Evolutionary conservation across 768 basidiomycete genomes (phyloP).

Genomic region (Pleurotus giganteus): DNA sequence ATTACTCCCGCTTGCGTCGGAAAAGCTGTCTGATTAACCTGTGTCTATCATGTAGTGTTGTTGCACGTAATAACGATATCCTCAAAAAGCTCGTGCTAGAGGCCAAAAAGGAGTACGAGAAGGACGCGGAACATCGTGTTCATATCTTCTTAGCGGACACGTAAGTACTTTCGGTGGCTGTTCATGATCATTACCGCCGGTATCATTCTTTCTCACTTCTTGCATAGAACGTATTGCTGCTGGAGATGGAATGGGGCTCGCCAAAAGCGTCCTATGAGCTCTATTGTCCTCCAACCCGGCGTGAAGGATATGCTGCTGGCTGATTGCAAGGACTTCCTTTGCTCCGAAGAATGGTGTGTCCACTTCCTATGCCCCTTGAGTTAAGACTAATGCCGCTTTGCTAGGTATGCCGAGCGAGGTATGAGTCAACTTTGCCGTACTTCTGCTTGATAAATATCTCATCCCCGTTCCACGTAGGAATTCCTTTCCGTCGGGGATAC

Average conservation of each 20-base stretch:
- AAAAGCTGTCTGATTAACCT: neutral
- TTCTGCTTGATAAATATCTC: conserved; percentile 16
- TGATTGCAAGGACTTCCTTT: conserved; percentile 83
- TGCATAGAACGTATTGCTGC: conserved; percentile 64
- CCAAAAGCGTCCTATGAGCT: conserved; percentile 88
- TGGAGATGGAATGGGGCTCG: conserved; percentile 91
- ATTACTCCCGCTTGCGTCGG: conserved; percentile 15
- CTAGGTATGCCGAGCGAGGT: conserved; percentile 91
- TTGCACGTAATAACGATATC: conserved; percentile 85
- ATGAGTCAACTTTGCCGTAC: conserved; percentile 19
- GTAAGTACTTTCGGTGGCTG: conserved; percentile 44
- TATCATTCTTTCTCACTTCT: conserved; percentile 10
- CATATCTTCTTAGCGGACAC: conserved; percentile 89
- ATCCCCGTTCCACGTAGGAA: conserved; percentile 45
- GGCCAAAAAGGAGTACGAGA: conserved; percentile 87
- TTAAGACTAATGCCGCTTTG: conserved; percentile 17
- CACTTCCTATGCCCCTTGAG: conserved; percentile 12
- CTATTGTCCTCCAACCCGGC: conserved; percentile 87
- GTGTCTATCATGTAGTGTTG: conserved; percentile 50
- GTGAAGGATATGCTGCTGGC: conserved; percentile 89
- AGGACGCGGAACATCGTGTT: conserved; percentile 87
- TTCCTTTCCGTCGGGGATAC: conserved; percentile 87
- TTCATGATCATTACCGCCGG: conserved; percentile 10
- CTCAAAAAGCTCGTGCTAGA: conserved; percentile 84
- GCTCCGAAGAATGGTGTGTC: conserved; percentile 81